Evolutionary conservation across 2,329 filamentous ascomycete species (phyloP), one percentile per base, ranked within the genome.

Genomic region (Zelopaecilomyces penicillatus): DNA sequence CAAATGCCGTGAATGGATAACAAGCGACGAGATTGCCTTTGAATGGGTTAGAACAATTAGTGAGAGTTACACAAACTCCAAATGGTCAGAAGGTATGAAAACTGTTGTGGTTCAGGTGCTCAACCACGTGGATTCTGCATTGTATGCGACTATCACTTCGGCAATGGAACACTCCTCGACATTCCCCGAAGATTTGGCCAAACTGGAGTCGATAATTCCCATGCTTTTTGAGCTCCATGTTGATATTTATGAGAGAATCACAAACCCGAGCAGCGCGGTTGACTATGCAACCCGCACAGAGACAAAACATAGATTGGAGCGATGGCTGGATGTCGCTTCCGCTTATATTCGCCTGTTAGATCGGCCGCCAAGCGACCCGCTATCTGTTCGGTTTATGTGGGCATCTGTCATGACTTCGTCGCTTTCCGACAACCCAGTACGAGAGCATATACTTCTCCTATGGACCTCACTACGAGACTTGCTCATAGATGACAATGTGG

Each of bases 191-290:
- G 51, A 47, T 12, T 49, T 68, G 10, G 48, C 52, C 2, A 59
- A 62, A 8, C 52, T 76, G 5, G 67, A 72, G 45, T 56, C 58
- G 1, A 64, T 80, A 5, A 63, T 75, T 2, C 71, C 80, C 42
- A 81, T 80, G 69, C 58, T 80, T 1, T 78, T 81, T 41, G 79
- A 83, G 54, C 66, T 82, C 5, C 75, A 81, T 46, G 65, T 82
- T 7, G 78, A 82, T 49, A 70, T 80, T 5, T 80, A 77, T 50
- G 76, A 80, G 46, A 67, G 73, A 37, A 74, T 77, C 44, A 78
- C 71, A 7, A 77, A 77, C 45, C 74, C 75, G 2, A 78, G 68
- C 53, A 78, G 73, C 45, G 69, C 68, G 6, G 75, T 75, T 19
- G 73, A 77, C 41, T 67, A 67, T 39, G 62, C 58, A 5, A 71